Evolutionary conservation across 2,329 filamentous ascomycete species (phyloP), one percentile per base, ranked within the genome.

Genomic region (Ambrosiella cleistominuta): DNA sequence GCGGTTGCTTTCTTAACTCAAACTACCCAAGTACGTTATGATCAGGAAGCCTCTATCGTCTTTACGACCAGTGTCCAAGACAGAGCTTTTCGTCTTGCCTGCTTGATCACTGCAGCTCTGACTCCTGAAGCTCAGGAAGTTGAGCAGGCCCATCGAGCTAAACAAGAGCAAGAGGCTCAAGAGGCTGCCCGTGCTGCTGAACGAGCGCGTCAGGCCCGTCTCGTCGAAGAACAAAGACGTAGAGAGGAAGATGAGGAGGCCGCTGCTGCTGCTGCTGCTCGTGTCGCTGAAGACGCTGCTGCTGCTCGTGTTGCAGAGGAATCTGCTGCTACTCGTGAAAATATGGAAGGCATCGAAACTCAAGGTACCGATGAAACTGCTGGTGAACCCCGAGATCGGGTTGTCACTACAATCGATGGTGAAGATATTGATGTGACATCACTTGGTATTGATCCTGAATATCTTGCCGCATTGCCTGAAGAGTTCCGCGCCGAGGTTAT

Each of bases 401-500:
- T 95, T 37, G 84, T 83, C 64, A 94, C 88, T 13, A 90, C 80
- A 1, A 89, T 98, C 57, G 77, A 90, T 61, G 91, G 90, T 35
- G 85, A 86, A 62, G 83, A 93, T 65, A 80, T 95, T 57, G 93
- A 98, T 68, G 93, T 98, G 54, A 98, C 93, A 0, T 87, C 88
- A 61, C 77, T 98, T 62, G 90, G 91, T 54, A 97, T 98, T 64
- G 93, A 98, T 67, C 80, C 86, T 13, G 90, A 95, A 59, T 98
- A 96, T 69, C 80, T 98, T 6, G 88, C 93, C 60, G 94, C 91
- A n/a, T 74, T 98, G n/a, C 93, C 93, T 0, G 93, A 98, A 64
- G 94, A 98, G 61, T 83, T 97, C 66, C 80, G 93, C 51, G 91
- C 97, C 69, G 93, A 98, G 68, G 93, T 98, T 54, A 87, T 98